A percentile compares a stretch with the other conserved stretches of the same genome.
phyloP scores from a whole-genome alignment of 2,329 filamentous ascomycete genomes.

The Hymenoscyphus salicellus region DNA sequence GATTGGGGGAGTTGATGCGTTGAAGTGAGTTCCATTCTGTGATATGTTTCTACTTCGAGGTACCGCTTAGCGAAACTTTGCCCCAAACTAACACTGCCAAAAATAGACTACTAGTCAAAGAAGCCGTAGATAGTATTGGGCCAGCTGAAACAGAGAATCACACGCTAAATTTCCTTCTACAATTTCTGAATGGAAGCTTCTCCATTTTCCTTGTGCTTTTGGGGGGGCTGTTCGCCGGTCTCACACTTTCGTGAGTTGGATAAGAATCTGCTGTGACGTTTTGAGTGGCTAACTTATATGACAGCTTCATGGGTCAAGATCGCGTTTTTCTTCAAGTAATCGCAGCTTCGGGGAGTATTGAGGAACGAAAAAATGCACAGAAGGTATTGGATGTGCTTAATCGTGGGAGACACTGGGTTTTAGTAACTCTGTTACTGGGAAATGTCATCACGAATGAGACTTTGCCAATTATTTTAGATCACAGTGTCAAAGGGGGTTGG shows the following conservation, averaged over 20 bases:
- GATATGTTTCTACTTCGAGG: not conserved
- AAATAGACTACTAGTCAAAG: not conserved
- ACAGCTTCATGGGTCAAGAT: constrained; percentile 57
- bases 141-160: not conserved
- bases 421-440: constrained; percentile 85
- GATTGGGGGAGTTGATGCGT: not conserved
- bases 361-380: constrained; percentile 77
- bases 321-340: constrained; percentile 95
- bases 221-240: constrained; percentile 85
- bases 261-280: not conserved
- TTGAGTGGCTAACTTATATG: not conserved
- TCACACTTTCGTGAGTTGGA: constrained; percentile 71
- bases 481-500: constrained; percentile 87
- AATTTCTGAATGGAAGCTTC: not conserved
- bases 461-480: constrained; percentile 85
- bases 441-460: constrained; percentile 98
- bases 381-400: constrained; percentile 76
- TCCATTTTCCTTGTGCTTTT: constrained; percentile 46
- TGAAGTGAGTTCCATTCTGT: not conserved
- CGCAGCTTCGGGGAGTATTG: constrained; percentile 72
- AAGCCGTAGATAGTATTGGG: not conserved
- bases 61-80: not conserved
- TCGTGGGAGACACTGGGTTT: constrained; percentile 92
- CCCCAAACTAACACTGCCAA: not conserved
- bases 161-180: not conserved